These are phyloP conservation scores for Irpex sp. DNA, from an alignment of 1,284 basidiomycete genomes.

Conservation along the genomic window DNA sequence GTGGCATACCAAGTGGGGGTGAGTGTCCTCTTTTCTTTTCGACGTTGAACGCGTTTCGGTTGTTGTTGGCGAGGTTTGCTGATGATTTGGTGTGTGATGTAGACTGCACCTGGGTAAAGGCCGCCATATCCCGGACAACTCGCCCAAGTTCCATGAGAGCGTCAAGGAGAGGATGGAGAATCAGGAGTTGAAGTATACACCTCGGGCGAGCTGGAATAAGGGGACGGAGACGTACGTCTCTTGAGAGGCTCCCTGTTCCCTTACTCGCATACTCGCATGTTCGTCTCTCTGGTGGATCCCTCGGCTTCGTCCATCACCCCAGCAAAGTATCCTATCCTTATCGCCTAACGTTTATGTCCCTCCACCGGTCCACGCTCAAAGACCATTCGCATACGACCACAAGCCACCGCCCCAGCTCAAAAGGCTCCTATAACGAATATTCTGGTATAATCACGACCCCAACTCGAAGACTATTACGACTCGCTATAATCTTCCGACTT, in stretches of 20 bases:
- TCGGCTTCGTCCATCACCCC: too few relatives aligned
- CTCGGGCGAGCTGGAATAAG: constrained; percentile 40
- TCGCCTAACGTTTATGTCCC: too few relatives aligned
- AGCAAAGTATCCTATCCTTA: too few relatives aligned
- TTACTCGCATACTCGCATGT: neutral
- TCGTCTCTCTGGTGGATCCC: neutral
- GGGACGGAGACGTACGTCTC: constrained; percentile 46
- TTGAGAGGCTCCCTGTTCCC: constrained; percentile 16
- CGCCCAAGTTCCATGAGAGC: constrained; percentile 46
- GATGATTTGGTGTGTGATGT: neutral
- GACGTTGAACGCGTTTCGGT: neutral
- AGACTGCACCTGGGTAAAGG: constrained; percentile 43
- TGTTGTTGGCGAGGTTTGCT: neutral
- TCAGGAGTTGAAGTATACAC: constrained; percentile 39
- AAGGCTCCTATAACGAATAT: too few relatives aligned
- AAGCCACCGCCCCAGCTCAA: too few relatives aligned
- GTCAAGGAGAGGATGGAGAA: constrained; percentile 47
- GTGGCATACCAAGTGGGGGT: constrained; percentile 32
- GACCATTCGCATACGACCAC: too few relatives aligned
- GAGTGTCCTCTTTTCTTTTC: constrained; percentile 10
- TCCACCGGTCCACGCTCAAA: too few relatives aligned
- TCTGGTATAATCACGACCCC: too few relatives aligned
- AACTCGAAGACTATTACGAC: too few relatives aligned
- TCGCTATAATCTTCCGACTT: too few relatives aligned
- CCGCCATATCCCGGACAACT: constrained; percentile 33